Evolutionary conservation across 805 yeast genomes (phyloP).

Genomic region (Blastobotrys americana): DNA sequence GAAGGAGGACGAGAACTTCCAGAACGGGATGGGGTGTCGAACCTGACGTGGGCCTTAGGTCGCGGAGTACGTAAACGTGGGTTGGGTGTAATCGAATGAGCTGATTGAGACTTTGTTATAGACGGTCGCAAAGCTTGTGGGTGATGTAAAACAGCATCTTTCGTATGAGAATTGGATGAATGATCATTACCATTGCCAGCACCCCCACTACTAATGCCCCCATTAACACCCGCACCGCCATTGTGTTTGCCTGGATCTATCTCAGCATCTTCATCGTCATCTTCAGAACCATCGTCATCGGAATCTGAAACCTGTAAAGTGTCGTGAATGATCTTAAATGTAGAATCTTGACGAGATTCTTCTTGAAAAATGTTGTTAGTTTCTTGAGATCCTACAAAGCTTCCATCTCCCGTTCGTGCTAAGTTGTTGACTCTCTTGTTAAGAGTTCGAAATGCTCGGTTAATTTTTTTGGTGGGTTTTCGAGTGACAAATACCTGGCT

Average conservation of each 20-base stretch:
- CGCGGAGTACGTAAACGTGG: neutral
- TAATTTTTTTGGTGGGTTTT: conserved; percentile 17
- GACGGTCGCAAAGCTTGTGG: neutral
- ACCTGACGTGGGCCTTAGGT: neutral
- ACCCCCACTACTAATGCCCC: neutral
- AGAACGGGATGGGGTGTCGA: neutral
- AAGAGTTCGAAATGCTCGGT: conserved; percentile 16
- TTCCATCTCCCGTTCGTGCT: conserved; percentile 6
- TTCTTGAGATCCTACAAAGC: conserved; percentile 5
- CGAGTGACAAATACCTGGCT: conserved; percentile 17
- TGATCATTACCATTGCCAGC: neutral
- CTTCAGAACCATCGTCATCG: conserved; percentile 2
- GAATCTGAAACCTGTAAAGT: conserved; percentile 9
- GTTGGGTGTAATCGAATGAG: neutral
- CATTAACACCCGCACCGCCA: neutral
- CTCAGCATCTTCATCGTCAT: conserved; percentile 6
- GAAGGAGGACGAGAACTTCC: neutral
- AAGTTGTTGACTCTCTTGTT: conserved; percentile 17
- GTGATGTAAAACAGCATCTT: neutral
- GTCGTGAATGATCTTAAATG: conserved; percentile 17
- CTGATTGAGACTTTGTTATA: neutral
- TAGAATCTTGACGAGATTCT: conserved; percentile 12
- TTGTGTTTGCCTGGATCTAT: conserved; percentile 2
- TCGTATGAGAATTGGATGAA: neutral
- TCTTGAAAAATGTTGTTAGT: conserved; percentile 10